These are phyloP conservation scores for Stereocaulon alpinum DNA, from an alignment of 495 filamentous ascomycete species.

Conservation along the genomic window DNA sequence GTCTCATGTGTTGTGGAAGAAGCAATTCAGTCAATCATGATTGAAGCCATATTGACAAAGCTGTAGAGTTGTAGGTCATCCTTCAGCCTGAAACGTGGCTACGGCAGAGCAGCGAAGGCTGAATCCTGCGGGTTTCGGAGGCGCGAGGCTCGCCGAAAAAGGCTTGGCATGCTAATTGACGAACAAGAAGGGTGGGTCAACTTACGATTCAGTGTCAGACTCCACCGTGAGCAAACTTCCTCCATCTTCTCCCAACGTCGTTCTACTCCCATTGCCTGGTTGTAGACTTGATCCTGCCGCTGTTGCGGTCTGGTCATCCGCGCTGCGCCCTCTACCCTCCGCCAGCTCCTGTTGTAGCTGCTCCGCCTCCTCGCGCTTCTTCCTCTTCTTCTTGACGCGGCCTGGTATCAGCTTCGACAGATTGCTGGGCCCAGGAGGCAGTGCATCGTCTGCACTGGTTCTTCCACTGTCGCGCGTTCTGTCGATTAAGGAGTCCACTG, in stretches of 20 bases:
- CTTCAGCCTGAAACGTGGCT: not conserved
- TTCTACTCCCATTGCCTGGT: conserved; percentile 17
- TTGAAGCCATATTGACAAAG: no score
- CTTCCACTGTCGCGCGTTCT: conserved; percentile 31
- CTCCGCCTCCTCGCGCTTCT: conserved; percentile 21
- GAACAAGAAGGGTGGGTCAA: conserved; percentile 18
- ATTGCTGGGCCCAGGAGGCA: conserved; percentile 19
- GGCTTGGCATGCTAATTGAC: conserved; percentile 19
- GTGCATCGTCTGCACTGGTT: conserved; percentile 25
- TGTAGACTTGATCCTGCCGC: conserved; percentile 2
- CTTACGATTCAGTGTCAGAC: conserved; percentile 61
- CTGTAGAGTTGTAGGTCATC: not conserved
- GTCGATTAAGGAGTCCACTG: conserved; percentile 26
- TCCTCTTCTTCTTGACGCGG: conserved; percentile 37
- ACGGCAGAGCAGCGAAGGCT: not conserved
- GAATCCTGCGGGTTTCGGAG: not conserved
- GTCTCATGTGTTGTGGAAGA: not conserved
- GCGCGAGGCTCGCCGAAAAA: conserved; percentile 13
- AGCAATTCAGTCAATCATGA: not conserved
- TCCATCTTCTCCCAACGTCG: conserved; percentile 31
- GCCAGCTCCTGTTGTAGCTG: conserved; percentile 27
- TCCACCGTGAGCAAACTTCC: conserved; percentile 58
- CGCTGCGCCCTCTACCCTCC: conserved; percentile 27
- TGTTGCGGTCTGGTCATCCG: conserved; percentile 24
- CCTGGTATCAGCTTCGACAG: conserved; percentile 43